phyloP scores from a whole-genome alignment of 2,329 filamentous ascomycete genomes.

The Diatrype stigma region DNA sequence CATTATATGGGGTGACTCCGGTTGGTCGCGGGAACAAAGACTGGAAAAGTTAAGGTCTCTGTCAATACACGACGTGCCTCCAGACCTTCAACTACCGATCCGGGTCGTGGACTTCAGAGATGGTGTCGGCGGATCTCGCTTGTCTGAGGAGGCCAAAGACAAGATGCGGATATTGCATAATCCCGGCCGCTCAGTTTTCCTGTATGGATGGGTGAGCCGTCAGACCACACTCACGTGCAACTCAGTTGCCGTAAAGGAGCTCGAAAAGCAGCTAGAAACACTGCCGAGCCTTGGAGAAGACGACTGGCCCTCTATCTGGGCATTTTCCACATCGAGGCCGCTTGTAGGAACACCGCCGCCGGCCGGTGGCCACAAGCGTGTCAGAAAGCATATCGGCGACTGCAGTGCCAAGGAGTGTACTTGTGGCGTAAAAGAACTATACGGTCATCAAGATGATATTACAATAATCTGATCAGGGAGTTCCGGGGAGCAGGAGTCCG shows the following conservation, averaged over 20 bases:
- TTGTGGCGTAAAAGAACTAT: slow-evolving; percentile 23
- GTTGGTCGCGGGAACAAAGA: slow-evolving; percentile 18
- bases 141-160: slow-evolving; percentile 28
- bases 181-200: slow-evolving; percentile 63
- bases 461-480: slow-evolving; percentile 6
- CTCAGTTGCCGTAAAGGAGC: slow-evolving; percentile 59
- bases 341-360: slow-evolving; percentile 24
- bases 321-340: slow-evolving; percentile 25
- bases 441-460: slow-evolving; percentile 13
- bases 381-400: slow-evolving; percentile 26
- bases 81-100: slow-evolving; percentile 51
- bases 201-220: slow-evolving; percentile 63
- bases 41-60: slow-evolving; percentile 28
- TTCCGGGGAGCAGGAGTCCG: too few species aligned
- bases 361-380: slow-evolving; percentile 10
- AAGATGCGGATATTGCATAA: slow-evolving; percentile 33
- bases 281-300: slow-evolving; percentile 13
- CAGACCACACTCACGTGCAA: slow-evolving; percentile 70
- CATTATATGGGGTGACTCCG: slow-evolving; percentile 41
- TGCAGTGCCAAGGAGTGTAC: slow-evolving; percentile 22
- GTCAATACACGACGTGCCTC: slow-evolving; percentile 35
- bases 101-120: slow-evolving; percentile 46
- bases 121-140: slow-evolving; percentile 14
- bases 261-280: slow-evolving; percentile 43
- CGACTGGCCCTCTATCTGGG: slow-evolving; percentile 29